Percentiles rank a stretch among this genome's conserved stretches.
Evolutionary conservation across 257 asterid species (phyloP).

Genomic region (Solanum sitiens): DNA sequence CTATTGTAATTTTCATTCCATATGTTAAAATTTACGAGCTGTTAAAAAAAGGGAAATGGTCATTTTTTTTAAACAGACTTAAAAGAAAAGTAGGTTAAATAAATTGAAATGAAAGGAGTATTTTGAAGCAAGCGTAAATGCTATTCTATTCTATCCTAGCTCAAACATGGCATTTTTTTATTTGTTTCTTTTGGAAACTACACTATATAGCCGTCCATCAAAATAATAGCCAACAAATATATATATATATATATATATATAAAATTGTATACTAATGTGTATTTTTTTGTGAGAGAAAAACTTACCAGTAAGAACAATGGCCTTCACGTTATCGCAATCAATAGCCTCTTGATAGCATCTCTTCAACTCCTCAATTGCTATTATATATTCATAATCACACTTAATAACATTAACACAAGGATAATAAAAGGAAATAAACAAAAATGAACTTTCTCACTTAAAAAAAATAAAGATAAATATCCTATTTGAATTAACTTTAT

Average conservation of each 20-base stretch:
- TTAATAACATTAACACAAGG: not conserved
- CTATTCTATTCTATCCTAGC: not conserved
- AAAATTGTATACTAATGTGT: not conserved
- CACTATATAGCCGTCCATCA: not conserved
- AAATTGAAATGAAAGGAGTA: not conserved
- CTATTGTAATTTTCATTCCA: not conserved
- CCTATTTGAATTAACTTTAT: not conserved
- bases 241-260: too few species aligned
- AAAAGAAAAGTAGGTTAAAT: too few species aligned
- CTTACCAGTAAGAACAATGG: slow-evolving; percentile 45
- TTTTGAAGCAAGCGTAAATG: not conserved
- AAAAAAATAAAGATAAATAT: too few species aligned
- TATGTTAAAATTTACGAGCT: not conserved
- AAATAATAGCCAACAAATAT: too few species aligned
- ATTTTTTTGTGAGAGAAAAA: not conserved
- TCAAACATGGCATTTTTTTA: not conserved
- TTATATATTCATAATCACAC: not conserved
- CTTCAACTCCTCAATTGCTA: slow-evolving; percentile 41
- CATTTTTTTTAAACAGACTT: too few species aligned
- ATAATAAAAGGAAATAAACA: not conserved
- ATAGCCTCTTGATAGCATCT: slow-evolving; percentile 26
- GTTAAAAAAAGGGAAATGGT: too few species aligned
- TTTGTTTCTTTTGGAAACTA: not conserved
- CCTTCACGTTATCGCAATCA: slow-evolving; percentile 37
- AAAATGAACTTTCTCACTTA: not conserved